Evolutionary conservation across 2,329 filamentous ascomycete species (phyloP).

Genomic region (Elsinoe necatrix): DNA sequence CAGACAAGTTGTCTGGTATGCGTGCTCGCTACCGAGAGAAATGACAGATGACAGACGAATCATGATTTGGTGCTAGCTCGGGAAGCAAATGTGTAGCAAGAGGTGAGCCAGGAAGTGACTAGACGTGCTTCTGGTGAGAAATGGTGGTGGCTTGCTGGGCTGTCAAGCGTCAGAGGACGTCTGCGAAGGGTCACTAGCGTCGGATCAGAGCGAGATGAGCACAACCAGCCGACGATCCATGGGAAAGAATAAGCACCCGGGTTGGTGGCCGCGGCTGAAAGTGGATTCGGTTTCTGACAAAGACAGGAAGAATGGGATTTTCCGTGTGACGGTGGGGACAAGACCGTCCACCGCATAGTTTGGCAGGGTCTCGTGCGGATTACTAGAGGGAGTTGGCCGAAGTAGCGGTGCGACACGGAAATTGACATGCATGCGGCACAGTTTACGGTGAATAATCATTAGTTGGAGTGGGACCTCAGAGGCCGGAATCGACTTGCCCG

Average conservation of each 20-base stretch:
- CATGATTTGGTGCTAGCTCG: not conserved
- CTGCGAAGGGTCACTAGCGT: constrained; percentile 5
- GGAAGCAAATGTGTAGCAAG: not conserved
- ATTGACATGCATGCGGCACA: constrained; percentile 3
- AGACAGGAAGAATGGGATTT: not conserved
- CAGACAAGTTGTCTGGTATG: constrained; percentile 1
- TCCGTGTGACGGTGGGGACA: constrained; percentile 3
- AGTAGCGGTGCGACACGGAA: not conserved
- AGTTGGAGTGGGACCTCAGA: too few species aligned
- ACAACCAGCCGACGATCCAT: not conserved
- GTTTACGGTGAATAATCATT: not conserved
- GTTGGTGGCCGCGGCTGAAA: constrained; percentile 13
- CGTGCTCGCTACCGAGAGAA: constrained; percentile 5
- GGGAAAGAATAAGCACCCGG: constrained; percentile 1
- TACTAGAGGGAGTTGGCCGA: not conserved
- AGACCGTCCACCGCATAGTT: constrained; percentile 6
- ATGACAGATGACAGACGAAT: not conserved
- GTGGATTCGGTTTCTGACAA: not conserved
- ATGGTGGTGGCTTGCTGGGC: not conserved
- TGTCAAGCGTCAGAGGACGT: constrained; percentile 5
- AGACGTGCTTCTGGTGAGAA: not conserved
- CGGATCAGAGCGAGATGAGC: constrained; percentile 1
- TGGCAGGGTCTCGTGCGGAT: not conserved
- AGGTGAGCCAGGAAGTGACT: too few species aligned
- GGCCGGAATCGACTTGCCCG: not conserved